Evolutionary conservation across 1,284 basidiomycete species (phyloP), one percentile per base, ranked within the genome.

Genomic region (Xerocomus nothofagi): DNA sequence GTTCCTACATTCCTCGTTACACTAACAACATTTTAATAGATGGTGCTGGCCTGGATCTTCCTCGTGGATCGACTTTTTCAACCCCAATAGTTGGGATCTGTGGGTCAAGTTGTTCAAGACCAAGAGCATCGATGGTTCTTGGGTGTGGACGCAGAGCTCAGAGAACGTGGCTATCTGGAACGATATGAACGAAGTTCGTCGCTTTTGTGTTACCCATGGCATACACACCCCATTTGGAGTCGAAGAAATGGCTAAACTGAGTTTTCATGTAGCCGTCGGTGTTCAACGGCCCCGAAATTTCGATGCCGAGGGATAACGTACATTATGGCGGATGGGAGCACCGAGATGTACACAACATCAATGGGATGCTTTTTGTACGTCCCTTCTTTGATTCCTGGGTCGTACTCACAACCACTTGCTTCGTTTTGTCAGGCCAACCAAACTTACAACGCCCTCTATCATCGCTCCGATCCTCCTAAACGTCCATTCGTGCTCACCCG

Each of bases 1-100:
- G 7, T 26, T 41, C 0, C 4, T 6, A 29, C 3, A 15, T 34
- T 34, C 18, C n/a, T 44, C 6, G 7, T 15, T 14, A 4, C 1
- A 12, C 24, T 11, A 11, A 57, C n/a, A 1, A 30, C 2, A 3
- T 24, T 24, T 3, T 38, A 20, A 24, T 40, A 66, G 61, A 43
- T 98, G 93, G 93, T 99, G 97, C 73, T 99, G 96, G 96, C 84
- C 90, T 33, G 97, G 97, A 26, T 91, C 86, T 63, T 91, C 87
- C 46, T 89, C 93, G 11, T 99, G 95, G 95, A 86, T 95, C 45
- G 97, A 99, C 70, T 96, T 93, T 73, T 97, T 99, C 81, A 88
- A 98, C 66, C 94, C 94, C 11, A 77, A 73, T 36, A 82, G 82
- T 49, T 96, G 92, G 92, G 79, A 85, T 29, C 96, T 94, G 89